Conservation (phyloP, 2,329 filamentous ascomycete species). For the Blastomyces emzantsi region DNA sequence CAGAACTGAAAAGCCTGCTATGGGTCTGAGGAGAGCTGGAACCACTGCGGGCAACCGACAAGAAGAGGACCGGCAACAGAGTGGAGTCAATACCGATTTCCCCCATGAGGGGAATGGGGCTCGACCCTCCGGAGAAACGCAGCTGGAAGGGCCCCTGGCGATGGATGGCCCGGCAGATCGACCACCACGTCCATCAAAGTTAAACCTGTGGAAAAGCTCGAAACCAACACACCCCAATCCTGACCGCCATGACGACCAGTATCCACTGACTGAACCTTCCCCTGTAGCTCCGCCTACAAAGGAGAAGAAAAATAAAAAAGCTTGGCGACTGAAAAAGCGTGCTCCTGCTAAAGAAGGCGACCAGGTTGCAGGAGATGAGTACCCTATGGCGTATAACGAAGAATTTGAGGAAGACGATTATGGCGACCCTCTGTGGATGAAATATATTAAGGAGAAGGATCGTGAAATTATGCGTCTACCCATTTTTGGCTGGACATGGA, state of each 20-base stretch:
- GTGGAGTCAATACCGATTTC: background rate
- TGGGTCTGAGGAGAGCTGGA: background rate
- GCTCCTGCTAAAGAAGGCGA: slow-evolving; percentile 17
- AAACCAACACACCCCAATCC: slow-evolving; percentile 16
- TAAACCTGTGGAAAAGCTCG: slow-evolving; percentile 12
- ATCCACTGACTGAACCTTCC: slow-evolving; percentile 27
- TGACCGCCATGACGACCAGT: slow-evolving; percentile 25
- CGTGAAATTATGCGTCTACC: slow-evolving; percentile 77
- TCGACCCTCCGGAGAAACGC: slow-evolving; percentile 1
- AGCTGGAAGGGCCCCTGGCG: slow-evolving; percentile 9
- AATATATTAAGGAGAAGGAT: slow-evolving; percentile 70
- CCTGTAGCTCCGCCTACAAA: slow-evolving; percentile 19
- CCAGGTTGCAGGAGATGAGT: slow-evolving; percentile 36
- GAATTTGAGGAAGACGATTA: slow-evolving; percentile 55
- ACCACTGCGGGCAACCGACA: background rate
- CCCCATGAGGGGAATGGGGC: background rate
- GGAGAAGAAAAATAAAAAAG: slow-evolving; percentile 6
- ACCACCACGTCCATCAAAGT: slow-evolving; percentile 28
- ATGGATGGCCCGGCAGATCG: slow-evolving; percentile 9
- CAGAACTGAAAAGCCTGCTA: slow-evolving; percentile 1
- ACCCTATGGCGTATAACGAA: slow-evolving; percentile 55
- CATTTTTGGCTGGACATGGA: slow-evolving; percentile 53
- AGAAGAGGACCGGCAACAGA: background rate
- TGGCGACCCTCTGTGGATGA: slow-evolving; percentile 64
- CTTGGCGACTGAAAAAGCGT: slow-evolving; percentile 1